Conservation (phyloP, 306 rosid species). For the Quercus rubra region DNA sequence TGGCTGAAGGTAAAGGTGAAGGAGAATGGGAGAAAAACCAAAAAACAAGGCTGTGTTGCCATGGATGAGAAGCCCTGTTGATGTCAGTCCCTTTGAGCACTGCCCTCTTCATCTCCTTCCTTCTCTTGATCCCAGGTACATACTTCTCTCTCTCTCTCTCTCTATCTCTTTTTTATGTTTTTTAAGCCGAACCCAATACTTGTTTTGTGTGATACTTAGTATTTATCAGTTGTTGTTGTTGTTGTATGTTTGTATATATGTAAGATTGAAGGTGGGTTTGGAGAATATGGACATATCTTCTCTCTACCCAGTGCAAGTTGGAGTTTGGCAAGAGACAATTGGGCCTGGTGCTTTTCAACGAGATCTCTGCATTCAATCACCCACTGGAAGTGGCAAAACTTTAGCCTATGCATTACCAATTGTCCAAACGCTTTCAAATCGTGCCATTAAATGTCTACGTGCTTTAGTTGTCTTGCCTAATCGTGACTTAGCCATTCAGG, state of each 20-base stretch:
- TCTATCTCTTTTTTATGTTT: neutral
- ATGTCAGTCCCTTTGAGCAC: slow-evolving; percentile 44
- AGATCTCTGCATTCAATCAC: slow-evolving; percentile 83
- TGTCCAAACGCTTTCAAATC: slow-evolving; percentile 62
- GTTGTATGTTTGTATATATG: neutral
- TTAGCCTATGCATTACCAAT: slow-evolving; percentile 89
- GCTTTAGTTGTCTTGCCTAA: slow-evolving; percentile 88
- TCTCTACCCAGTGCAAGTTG: slow-evolving; percentile 79
- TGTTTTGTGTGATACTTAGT: too few relatives aligned
- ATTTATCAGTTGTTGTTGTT: neutral
- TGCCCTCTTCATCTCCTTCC: slow-evolving; percentile 55
- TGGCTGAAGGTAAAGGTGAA: neutral
- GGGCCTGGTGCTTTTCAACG: slow-evolving; percentile 87
- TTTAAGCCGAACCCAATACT: too few relatives aligned
- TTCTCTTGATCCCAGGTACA: slow-evolving; percentile 48
- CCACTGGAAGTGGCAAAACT: slow-evolving; percentile 96
- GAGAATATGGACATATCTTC: slow-evolving; percentile 52
- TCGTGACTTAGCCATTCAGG: slow-evolving; percentile 92
- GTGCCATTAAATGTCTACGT: slow-evolving; percentile 53
- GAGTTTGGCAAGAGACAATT: slow-evolving; percentile 81
- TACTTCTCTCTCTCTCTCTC: neutral
- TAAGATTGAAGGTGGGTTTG: slow-evolving; percentile 63
- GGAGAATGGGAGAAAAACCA: slow-evolving; percentile 47
- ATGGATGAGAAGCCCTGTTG: slow-evolving; percentile 94
- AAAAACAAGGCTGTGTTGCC: slow-evolving; percentile 56